Evolutionary conservation across 495 filamentous ascomycete genomes (phyloP).

Genomic region (Chaetomium fimeti): DNA sequence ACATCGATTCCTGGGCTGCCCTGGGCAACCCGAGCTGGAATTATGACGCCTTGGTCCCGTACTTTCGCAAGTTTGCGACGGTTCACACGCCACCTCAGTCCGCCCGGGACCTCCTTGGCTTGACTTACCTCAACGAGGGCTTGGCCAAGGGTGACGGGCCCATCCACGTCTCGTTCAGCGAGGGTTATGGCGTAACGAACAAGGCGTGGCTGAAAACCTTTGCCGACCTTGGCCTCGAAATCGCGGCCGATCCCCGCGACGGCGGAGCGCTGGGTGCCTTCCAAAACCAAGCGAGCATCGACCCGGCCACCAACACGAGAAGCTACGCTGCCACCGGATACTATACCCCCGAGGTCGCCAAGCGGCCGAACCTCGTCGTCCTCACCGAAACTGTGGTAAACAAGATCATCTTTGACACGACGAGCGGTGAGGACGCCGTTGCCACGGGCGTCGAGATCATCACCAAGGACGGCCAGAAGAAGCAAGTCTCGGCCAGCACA

Average conservation of each 20-base stretch:
- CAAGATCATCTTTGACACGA: slow-evolving; percentile 40
- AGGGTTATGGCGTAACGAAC: slow-evolving; percentile 37
- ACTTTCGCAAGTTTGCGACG: slow-evolving; percentile 47
- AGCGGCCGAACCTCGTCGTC: slow-evolving; percentile 47
- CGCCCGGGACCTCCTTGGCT: slow-evolving; percentile 34
- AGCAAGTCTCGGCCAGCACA: slow-evolving; percentile 31
- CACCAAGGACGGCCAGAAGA: slow-evolving; percentile 33
- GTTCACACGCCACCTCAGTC: slow-evolving; percentile 32
- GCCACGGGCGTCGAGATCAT: slow-evolving; percentile 41
- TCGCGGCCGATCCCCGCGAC: slow-evolving; percentile 40
- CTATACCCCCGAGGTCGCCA: slow-evolving; percentile 35
- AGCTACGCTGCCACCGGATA: slow-evolving; percentile 44
- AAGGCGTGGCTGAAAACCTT: slow-evolving; percentile 43
- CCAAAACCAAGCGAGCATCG: slow-evolving; percentile 45
- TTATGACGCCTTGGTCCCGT: slow-evolving; percentile 50
- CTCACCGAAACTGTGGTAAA: slow-evolving; percentile 47
- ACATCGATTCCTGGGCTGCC: slow-evolving; percentile 54
- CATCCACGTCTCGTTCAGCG: slow-evolving; percentile 43
- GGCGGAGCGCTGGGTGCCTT: slow-evolving; percentile 48
- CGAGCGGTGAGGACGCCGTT: slow-evolving; percentile 19
- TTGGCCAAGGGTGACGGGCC: slow-evolving; percentile 40
- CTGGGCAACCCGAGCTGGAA: slow-evolving; percentile 57
- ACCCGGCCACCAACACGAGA: slow-evolving; percentile 41
- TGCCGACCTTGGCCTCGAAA: slow-evolving; percentile 33
- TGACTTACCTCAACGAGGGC: slow-evolving; percentile 38